Evolutionary conservation across 2,329 filamentous ascomycete genomes (phyloP).

Genomic region (Clarireedia homoeocarpa): DNA sequence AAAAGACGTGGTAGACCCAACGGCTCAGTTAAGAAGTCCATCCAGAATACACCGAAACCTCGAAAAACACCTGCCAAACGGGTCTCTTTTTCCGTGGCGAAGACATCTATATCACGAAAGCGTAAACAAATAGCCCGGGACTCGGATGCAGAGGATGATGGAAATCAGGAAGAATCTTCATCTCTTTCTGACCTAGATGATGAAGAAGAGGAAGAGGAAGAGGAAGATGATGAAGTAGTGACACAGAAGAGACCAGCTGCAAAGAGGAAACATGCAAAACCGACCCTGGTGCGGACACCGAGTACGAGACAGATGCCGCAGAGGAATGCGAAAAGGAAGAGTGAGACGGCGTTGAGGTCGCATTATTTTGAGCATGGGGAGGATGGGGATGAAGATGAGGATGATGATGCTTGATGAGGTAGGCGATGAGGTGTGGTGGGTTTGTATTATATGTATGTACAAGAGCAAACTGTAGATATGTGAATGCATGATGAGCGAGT

Average conservation of each 20-base stretch:
- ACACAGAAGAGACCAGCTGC: neutral
- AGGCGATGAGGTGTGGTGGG: too few relatives aligned
- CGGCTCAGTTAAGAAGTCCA: constrained; percentile 12
- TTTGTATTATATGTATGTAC: too few relatives aligned
- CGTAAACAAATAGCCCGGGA: constrained; percentile 11
- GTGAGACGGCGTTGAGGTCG: constrained; percentile 22
- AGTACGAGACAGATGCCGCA: constrained; percentile 19
- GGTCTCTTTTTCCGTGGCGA: neutral
- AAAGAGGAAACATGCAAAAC: constrained; percentile 10
- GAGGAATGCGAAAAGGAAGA: constrained; percentile 23
- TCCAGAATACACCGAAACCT: constrained; percentile 1
- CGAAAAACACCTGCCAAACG: neutral
- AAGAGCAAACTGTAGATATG: too few relatives aligned
- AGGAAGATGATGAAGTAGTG: neutral
- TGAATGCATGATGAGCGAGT: too few relatives aligned
- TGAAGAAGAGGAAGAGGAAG: neutral
- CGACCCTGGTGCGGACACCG: neutral
- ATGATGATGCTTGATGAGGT: neutral
- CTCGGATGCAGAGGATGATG: constrained; percentile 12
- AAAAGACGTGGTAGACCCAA: constrained; percentile 16
- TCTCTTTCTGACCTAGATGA: constrained; percentile 1
- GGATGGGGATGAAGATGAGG: constrained; percentile 15
- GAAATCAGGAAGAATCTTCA: neutral
- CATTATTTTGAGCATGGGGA: constrained; percentile 26
- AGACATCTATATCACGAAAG: constrained; percentile 5